Conservation (phyloP, 371 early-diverging fungal genomes). For the Paraphysoderma sedebokerense region DNA sequence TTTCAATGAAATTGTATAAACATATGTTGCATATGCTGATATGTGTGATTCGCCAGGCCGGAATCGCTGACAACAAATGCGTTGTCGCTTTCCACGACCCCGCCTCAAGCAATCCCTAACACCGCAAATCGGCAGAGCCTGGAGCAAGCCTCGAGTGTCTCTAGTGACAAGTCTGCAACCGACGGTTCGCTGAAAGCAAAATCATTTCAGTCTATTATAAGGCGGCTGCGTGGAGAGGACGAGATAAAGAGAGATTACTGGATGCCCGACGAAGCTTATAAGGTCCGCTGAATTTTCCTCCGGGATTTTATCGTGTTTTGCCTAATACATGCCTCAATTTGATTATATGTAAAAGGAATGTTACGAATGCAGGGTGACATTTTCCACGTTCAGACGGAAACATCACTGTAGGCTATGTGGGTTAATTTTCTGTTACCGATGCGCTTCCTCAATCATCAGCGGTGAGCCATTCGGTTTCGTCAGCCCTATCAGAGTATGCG, state of each 20-base stretch:
- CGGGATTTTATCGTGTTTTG: not conserved
- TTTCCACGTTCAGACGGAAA: slow-evolving; percentile 45
- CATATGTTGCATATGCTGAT: too few species aligned
- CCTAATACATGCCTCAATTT: not conserved
- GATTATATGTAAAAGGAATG: slow-evolving; percentile 25
- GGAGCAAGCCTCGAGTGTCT: too few species aligned
- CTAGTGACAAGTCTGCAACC: too few species aligned
- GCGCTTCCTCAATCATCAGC: slow-evolving; percentile 54
- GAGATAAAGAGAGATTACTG: slow-evolving; percentile 41
- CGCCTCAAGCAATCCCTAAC: too few species aligned
- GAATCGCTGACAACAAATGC: too few species aligned
- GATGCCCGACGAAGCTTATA: slow-evolving; percentile 64
- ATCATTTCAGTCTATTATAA: slow-evolving; percentile 32
- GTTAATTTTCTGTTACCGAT: slow-evolving; percentile 62
- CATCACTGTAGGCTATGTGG: slow-evolving; percentile 73
- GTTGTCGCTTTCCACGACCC: too few species aligned
- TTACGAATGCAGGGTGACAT: slow-evolving; percentile 49
- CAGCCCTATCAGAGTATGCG: slow-evolving; percentile 58
- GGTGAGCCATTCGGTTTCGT: slow-evolving; percentile 50
- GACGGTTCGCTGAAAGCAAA: too few species aligned
- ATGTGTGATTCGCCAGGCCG: too few species aligned
- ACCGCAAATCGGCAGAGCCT: too few species aligned
- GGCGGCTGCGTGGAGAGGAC: slow-evolving; percentile 36
- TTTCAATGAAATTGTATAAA: too few species aligned
- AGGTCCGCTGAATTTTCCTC: slow-evolving; percentile 6